Percentiles rank a stretch among this genome's conserved stretches.
phyloP scores from a whole-genome alignment of 2,329 filamentous ascomycete genomes.

The Colletotrichum tabaci region DNA sequence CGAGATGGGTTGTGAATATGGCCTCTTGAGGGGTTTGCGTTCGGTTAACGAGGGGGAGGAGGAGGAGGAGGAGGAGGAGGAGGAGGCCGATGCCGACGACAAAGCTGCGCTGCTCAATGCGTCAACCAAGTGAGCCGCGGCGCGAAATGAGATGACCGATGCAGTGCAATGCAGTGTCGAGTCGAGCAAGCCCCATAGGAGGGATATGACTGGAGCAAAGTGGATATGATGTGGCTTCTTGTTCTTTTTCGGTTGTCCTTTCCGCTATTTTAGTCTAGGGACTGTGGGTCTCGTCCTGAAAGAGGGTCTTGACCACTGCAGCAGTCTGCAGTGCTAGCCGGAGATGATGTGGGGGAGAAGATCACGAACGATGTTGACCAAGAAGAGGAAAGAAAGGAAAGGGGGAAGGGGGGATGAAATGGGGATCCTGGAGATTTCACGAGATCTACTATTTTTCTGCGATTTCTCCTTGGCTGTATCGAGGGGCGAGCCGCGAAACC shows the following conservation, averaged over 20 bases:
- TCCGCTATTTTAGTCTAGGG: slow-evolving; percentile 19
- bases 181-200: background rate
- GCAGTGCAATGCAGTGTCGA: background rate
- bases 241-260: slow-evolving; percentile 18
- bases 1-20: background rate
- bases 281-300: slow-evolving; percentile 15
- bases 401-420: background rate
- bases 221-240: slow-evolving; percentile 16
- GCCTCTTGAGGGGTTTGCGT: background rate
- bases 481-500: background rate
- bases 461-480: background rate
- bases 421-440: background rate
- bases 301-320: slow-evolving; percentile 38
- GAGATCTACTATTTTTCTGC: background rate
- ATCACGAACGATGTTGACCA: slow-evolving; percentile 2
- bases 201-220: slow-evolving; percentile 1
- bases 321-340: slow-evolving; percentile 23
- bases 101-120: background rate
- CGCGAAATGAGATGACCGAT: slow-evolving; percentile 7
- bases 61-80: background rate
- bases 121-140: background rate
- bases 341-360: slow-evolving; percentile 38
- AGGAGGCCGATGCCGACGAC: background rate
- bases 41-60: background rate
- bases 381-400: background rate